These are phyloP conservation scores for Pichia sp. DNA, from an alignment of 1,139 yeast species.

Conservation along the genomic window DNA sequence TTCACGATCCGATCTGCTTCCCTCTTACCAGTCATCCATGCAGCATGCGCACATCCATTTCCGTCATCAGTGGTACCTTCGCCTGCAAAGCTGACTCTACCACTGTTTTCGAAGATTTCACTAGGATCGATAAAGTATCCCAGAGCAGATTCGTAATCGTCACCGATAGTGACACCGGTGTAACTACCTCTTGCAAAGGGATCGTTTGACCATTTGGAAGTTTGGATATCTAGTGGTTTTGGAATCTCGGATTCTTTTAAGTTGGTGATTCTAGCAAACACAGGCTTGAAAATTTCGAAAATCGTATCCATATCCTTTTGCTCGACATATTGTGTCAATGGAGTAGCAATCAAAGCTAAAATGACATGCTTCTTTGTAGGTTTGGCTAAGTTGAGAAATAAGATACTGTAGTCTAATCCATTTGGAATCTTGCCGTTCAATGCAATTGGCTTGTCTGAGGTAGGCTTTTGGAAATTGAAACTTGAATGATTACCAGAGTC, in stretches of 20 bases:
- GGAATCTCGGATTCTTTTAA: constrained; percentile 28
- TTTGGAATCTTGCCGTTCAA: constrained; percentile 7
- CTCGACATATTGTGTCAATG: constrained; percentile 58
- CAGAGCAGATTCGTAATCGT: constrained; percentile 25
- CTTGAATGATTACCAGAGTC: constrained; percentile 6
- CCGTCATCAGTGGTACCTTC: constrained; percentile 79
- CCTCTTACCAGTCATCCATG: constrained; percentile 67
- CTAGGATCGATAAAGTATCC: constrained; percentile 27
- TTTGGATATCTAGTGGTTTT: constrained; percentile 49
- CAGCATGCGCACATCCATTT: constrained; percentile 84
- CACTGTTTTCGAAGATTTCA: constrained; percentile 31
- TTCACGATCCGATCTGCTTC: constrained; percentile 47
- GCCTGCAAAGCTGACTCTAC: constrained; percentile 75
- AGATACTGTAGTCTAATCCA: constrained; percentile 34
- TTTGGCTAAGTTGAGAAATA: constrained; percentile 44
- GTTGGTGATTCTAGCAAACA: constrained; percentile 32
- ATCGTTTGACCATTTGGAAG: constrained; percentile 71
- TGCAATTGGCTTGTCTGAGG: constrained; percentile 12
- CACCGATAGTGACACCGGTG: constrained; percentile 40
- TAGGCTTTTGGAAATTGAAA: constrained; percentile 4
- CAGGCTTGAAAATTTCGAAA: constrained; percentile 44
- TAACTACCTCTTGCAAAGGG: constrained; percentile 74
- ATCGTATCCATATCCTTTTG: constrained; percentile 32
- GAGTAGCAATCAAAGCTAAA: constrained; percentile 63
- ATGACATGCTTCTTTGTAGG: constrained; percentile 47